These are phyloP conservation scores for Candida alai DNA, from an alignment of 805 yeast species.

Conservation along the genomic window DNA sequence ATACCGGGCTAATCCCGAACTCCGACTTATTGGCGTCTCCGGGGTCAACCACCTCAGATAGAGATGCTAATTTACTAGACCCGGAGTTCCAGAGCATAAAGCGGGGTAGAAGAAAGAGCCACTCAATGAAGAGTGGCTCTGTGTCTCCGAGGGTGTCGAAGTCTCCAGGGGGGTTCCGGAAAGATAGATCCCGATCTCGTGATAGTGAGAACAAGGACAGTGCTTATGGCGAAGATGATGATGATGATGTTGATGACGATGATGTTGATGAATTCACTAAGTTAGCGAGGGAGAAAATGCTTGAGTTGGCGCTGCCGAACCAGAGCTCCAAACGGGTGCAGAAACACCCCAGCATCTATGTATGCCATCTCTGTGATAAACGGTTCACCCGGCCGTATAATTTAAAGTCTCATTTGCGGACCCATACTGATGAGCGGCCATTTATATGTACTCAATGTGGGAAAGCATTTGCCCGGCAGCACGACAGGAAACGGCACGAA, in stretches of 20 bases:
- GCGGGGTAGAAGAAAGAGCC: constrained; percentile 38
- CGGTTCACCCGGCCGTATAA: constrained; percentile 91
- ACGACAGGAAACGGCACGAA: constrained; percentile 43
- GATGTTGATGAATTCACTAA: constrained; percentile 21
- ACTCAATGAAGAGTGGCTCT: constrained; percentile 18
- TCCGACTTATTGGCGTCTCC: constrained; percentile 3
- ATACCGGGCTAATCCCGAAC: constrained; percentile 4
- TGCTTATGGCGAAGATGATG: constrained; percentile 20
- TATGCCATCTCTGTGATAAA: constrained; percentile 81
- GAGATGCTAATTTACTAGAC: constrained; percentile 10
- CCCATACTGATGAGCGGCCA: constrained; percentile 85
- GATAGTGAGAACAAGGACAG: constrained; percentile 19
- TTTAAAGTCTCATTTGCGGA: constrained; percentile 82
- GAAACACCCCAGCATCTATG: constrained; percentile 69
- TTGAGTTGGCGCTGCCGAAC: constrained; percentile 61
- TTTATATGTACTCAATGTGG: constrained; percentile 71
- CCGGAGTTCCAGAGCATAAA: constrained; percentile 41
- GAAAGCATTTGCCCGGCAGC: constrained; percentile 61
- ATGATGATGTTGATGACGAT: constrained; percentile 21
- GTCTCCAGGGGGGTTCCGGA: constrained; percentile 4
- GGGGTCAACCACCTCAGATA: neutral
- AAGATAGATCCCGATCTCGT: constrained; percentile 8
- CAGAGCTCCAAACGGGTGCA: constrained; percentile 54
- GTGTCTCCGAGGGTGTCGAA: constrained; percentile 11
- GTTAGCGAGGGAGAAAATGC: constrained; percentile 52